A percentile compares a stretch with the other conserved stretches of the same genome.
Evolutionary conservation across 495 filamentous ascomycete genomes (phyloP).

Genomic region (Aspergillus asperescens): DNA sequence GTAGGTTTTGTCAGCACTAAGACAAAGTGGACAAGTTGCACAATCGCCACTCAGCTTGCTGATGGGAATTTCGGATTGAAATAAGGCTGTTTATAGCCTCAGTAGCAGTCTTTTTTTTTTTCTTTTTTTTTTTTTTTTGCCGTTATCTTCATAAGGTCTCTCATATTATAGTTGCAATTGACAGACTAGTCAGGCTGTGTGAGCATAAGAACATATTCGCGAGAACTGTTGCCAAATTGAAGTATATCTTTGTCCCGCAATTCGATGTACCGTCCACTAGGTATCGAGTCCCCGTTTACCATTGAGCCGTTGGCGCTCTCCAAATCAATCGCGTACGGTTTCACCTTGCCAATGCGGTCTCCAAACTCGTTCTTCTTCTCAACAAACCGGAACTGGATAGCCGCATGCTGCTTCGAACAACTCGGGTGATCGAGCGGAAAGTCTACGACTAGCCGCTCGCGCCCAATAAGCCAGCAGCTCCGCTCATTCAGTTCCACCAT

Average conservation of each 20-base stretch:
- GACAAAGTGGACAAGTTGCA: too few species aligned
- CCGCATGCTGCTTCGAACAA: conserved; percentile 90
- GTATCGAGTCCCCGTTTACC: conserved; percentile 70
- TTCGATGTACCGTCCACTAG: conserved; percentile 75
- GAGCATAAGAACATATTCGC: conserved; percentile 83
- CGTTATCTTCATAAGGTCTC: too few species aligned
- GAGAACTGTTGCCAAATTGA: conserved; percentile 77
- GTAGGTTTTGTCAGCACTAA: too few species aligned
- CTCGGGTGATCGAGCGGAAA: conserved; percentile 84
- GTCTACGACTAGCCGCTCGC: conserved; percentile 76
- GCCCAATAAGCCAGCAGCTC: conserved; percentile 86
- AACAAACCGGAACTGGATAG: conserved; percentile 84
- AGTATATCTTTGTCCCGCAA: conserved; percentile 83
- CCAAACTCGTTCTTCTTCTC: conserved; percentile 82
- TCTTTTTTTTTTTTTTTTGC: too few species aligned
- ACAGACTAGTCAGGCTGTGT: conserved; percentile 26
- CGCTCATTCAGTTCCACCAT: conserved; percentile 68
- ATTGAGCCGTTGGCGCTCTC: conserved; percentile 89
- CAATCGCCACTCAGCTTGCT: too few species aligned
- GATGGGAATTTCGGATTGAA: too few species aligned
- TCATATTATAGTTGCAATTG: too few species aligned
- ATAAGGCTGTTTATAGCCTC: too few species aligned
- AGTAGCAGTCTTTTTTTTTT: too few species aligned
- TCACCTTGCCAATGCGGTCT: conserved; percentile 73
- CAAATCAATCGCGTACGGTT: conserved; percentile 87